Evolutionary conservation across 768 basidiomycete genomes (phyloP).

Genomic region (Hortiboletus flavorubellus): DNA sequence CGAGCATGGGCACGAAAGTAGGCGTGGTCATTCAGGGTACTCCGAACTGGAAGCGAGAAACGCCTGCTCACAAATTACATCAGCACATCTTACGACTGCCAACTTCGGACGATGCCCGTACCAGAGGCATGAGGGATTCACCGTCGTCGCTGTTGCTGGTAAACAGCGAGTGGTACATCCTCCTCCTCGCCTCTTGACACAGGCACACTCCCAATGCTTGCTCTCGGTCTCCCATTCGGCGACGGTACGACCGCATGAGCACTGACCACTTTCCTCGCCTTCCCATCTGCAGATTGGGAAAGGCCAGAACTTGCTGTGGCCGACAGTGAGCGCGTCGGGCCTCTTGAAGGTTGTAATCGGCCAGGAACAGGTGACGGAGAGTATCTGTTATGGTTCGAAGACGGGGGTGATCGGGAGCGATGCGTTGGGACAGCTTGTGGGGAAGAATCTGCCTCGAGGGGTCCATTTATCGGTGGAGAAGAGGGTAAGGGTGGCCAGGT

Average conservation of each 20-base stretch:
- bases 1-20: conserved; percentile 5
- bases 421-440: conserved; percentile 32
- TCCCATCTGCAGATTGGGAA: conserved; percentile 42
- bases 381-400: conserved; percentile 37
- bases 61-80: conserved; percentile 7
- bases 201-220: conserved; percentile 35
- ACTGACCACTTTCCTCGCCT: conserved; percentile 61
- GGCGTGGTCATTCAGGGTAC: conserved; percentile 4
- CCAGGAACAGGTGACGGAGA: conserved; percentile 29
- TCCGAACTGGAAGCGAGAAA: conserved; percentile 1
- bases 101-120: not conserved
- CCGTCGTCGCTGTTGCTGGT: conserved; percentile 71
- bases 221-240: conserved; percentile 39
- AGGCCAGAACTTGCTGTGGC: conserved; percentile 52
- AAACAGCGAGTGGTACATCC: conserved; percentile 75
- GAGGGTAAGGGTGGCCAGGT: conserved; percentile 34
- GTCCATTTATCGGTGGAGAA: conserved; percentile 30
- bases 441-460: conserved; percentile 15
- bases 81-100: not conserved
- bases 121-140: conserved; percentile 1
- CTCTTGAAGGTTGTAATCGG: conserved; percentile 30
- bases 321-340: conserved; percentile 67
- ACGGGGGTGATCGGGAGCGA: conserved; percentile 57
- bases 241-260: conserved; percentile 51
- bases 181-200: conserved; percentile 56